Conservation (phyloP, 768 basidiomycete genomes). For the Thelephora aurantiotincta region DNA sequence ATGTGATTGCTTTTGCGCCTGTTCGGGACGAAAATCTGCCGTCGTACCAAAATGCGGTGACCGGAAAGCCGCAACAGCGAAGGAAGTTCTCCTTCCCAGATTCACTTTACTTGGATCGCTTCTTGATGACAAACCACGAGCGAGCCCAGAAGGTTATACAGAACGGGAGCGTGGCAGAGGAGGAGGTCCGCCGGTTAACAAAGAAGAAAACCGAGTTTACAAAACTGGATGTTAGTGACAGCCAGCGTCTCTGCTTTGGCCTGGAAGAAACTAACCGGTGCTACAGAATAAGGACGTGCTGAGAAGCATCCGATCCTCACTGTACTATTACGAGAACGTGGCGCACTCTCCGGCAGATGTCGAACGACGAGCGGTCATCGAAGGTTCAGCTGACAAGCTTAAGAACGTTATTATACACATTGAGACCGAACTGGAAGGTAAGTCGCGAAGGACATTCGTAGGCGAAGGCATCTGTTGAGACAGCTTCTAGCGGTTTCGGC, state of each 20-base stretch:
- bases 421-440: conserved; percentile 41
- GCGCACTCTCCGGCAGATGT: conserved; percentile 33
- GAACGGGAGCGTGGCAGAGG: conserved; percentile 24
- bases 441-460: conserved; percentile 21
- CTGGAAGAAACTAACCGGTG: background rate
- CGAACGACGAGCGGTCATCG: conserved; percentile 29
- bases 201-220: conserved; percentile 33
- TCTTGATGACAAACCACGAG: conserved; percentile 42
- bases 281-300: conserved; percentile 47
- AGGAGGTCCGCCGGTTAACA: conserved; percentile 33
- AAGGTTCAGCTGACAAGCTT: conserved; percentile 34
- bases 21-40: conserved; percentile 15
- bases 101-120: conserved; percentile 59
- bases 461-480: conserved; percentile 1
- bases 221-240: conserved; percentile 36
- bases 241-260: background rate
- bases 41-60: conserved; percentile 9
- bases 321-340: conserved; percentile 62
- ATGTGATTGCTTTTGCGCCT: conserved; percentile 47
- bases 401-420: conserved; percentile 36
- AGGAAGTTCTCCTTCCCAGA: conserved; percentile 44
- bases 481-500: background rate
- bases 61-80: conserved; percentile 13
- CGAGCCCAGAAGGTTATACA: conserved; percentile 22
- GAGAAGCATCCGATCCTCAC: conserved; percentile 41